phyloP scores from a whole-genome alignment of 352 stramenopile genomes.

The Thalassiosira ordinaria region DNA sequence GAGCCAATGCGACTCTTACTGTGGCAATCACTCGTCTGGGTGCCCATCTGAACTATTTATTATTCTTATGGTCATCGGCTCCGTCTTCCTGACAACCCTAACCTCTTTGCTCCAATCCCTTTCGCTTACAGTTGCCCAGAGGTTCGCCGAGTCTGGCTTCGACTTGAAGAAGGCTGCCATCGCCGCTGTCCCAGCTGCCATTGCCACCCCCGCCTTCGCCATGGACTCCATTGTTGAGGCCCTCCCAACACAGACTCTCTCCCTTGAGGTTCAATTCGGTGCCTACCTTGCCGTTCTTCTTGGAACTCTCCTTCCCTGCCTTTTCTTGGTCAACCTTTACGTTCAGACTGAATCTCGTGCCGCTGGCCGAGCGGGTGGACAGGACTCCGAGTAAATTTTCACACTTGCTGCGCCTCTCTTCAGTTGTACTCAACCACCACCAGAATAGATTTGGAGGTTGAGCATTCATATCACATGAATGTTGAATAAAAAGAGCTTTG shows the following conservation, averaged over 20 bases:
- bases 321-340: slow-evolving; percentile 90
- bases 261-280: slow-evolving; percentile 86
- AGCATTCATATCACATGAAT: neutral
- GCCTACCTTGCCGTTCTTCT: slow-evolving; percentile 88
- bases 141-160: slow-evolving; percentile 37
- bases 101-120: neutral
- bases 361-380: slow-evolving; percentile 73
- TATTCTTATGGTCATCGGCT: too few species aligned
- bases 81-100: too few species aligned
- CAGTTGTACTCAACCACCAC: neutral
- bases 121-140: slow-evolving; percentile 58
- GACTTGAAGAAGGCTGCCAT: slow-evolving; percentile 67
- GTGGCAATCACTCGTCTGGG: too few species aligned
- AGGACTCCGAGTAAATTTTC: slow-evolving; percentile 77
- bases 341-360: slow-evolving; percentile 86
- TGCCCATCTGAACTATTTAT: too few species aligned
- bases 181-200: slow-evolving; percentile 68
- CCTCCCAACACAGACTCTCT: slow-evolving; percentile 77
- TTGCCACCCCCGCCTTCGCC: slow-evolving; percentile 80
- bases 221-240: slow-evolving; percentile 80
- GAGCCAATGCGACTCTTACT: too few species aligned
- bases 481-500: neutral
- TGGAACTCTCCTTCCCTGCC: slow-evolving; percentile 85
- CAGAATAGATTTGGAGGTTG: neutral
- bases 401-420: neutral